These are phyloP conservation scores for Populus trichocarpa DNA, from an alignment of 441 rosid genomes.

Conservation along the genomic window DNA sequence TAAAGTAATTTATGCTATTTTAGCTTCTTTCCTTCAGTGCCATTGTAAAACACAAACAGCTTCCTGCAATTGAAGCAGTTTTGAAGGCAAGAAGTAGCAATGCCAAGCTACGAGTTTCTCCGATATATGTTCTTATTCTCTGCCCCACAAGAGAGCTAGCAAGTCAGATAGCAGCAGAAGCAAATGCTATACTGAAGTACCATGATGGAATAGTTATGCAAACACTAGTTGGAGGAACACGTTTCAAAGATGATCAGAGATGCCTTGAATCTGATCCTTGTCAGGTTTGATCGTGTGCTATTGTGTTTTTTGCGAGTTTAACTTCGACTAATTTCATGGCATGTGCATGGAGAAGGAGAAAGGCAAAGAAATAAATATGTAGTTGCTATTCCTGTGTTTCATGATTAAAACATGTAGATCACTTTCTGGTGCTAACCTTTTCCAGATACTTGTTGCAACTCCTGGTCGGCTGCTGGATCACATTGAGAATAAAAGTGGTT, in stretches of 20 bases:
- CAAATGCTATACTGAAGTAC: slow-evolving; percentile 76
- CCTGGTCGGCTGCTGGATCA: slow-evolving; percentile 97
- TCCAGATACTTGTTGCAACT: slow-evolving; percentile 87
- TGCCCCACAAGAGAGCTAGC: slow-evolving; percentile 98
- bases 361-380: background rate
- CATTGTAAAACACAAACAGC: slow-evolving; percentile 69
- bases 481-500: slow-evolving; percentile 75
- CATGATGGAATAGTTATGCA: slow-evolving; percentile 80
- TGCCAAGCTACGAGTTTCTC: slow-evolving; percentile 42
- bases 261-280: slow-evolving; percentile 81
- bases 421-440: slow-evolving; percentile 16
- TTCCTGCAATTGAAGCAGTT: slow-evolving; percentile 99
- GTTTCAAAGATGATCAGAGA: slow-evolving; percentile 86
- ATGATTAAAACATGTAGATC: background rate
- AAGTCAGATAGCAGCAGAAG: slow-evolving; percentile 94
- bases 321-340: slow-evolving; percentile 5
- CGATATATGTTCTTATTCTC: slow-evolving; percentile 66
- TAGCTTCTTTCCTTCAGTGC: slow-evolving; percentile 28
- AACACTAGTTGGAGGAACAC: slow-evolving; percentile 83
- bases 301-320: background rate
- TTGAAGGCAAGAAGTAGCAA: slow-evolving; percentile 49
- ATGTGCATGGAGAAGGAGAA: background rate
- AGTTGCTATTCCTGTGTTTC: background rate
- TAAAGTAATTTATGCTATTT: slow-evolving; percentile 20
- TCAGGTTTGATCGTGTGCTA: slow-evolving; percentile 54